Evolutionary conservation across 176 grass and related monocot species (phyloP).

Genomic region (Oryza longistaminata): DNA sequence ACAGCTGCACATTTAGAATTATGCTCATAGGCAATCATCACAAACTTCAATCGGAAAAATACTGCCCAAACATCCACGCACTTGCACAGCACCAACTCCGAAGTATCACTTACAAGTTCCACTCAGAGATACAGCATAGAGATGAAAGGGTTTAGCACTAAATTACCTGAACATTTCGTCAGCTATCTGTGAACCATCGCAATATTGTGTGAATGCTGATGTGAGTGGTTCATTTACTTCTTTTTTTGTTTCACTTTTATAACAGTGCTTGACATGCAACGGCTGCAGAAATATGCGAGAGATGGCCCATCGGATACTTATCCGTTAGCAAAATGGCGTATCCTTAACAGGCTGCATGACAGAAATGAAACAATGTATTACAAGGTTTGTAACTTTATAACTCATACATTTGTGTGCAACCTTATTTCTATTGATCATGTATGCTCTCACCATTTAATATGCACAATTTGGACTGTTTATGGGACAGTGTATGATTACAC

Average conservation of each 20-base stretch:
- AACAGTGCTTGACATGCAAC: conserved; percentile 84
- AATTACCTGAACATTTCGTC: background rate
- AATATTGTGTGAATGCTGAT: background rate
- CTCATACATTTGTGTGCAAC: background rate
- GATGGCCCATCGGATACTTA: conserved; percentile 87
- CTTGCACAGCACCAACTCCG: background rate
- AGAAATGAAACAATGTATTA: conserved; percentile 99
- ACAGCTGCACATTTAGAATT: background rate
- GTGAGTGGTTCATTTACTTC: background rate
- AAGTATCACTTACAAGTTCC: background rate
- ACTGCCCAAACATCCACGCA: background rate
- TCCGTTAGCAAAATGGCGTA: conserved; percentile 93
- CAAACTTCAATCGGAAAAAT: background rate
- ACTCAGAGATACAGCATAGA: background rate
- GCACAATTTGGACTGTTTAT: background rate
- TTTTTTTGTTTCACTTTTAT: conserved; percentile 23
- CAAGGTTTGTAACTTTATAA: conserved; percentile 59
- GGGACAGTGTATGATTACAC: background rate
- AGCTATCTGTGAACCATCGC: background rate
- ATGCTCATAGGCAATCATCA: background rate
- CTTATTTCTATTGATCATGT: conserved; percentile 19
- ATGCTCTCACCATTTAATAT: background rate
- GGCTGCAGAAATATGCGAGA: conserved; percentile 65
- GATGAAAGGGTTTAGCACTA: conserved; percentile 13
- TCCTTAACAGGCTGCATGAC: conserved; percentile 95